A percentile compares a stretch with the other conserved stretches of the same genome.
These are phyloP conservation scores for Balamuthia mandrillaris DNA, from an alignment of 208 protist species.

Conservation along the genomic window DNA sequence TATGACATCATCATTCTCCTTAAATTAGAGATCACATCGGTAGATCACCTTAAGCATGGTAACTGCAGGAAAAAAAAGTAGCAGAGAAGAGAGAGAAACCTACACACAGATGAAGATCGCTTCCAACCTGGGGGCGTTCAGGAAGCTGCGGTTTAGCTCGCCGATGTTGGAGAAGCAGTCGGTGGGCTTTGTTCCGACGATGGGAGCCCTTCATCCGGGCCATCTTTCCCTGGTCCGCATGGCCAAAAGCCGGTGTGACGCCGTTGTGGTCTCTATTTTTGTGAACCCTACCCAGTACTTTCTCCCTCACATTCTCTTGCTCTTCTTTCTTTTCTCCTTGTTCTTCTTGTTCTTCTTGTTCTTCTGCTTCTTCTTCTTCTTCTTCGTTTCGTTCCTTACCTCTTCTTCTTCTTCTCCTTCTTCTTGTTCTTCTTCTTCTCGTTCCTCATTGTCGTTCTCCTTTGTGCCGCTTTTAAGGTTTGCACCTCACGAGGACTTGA, in stretches of 20 bases:
- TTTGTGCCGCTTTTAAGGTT: conserved; percentile 43
- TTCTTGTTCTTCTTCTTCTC: neutral
- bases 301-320: neutral
- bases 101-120: too few relatives aligned
- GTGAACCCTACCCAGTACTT: conserved; percentile 33
- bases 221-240: conserved; percentile 49
- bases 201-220: conserved; percentile 53
- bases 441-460: neutral
- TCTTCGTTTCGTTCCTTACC: neutral
- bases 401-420: neutral
- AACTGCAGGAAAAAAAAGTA: too few relatives aligned
- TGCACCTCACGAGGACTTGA: conserved; percentile 46
- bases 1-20: too few relatives aligned
- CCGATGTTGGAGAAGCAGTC: neutral
- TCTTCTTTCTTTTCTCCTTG: neutral
- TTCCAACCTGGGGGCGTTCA: too few relatives aligned
- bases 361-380: neutral
- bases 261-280: conserved; percentile 43
- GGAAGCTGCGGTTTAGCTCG: too few relatives aligned
- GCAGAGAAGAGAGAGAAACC: too few relatives aligned
- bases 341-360: neutral
- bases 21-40: too few relatives aligned
- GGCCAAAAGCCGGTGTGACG: conserved; percentile 16
- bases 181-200: conserved; percentile 61
- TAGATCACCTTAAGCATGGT: too few relatives aligned